phyloP scores from a whole-genome alignment of 148 eudicot species.

The Silene uniflora region DNA sequence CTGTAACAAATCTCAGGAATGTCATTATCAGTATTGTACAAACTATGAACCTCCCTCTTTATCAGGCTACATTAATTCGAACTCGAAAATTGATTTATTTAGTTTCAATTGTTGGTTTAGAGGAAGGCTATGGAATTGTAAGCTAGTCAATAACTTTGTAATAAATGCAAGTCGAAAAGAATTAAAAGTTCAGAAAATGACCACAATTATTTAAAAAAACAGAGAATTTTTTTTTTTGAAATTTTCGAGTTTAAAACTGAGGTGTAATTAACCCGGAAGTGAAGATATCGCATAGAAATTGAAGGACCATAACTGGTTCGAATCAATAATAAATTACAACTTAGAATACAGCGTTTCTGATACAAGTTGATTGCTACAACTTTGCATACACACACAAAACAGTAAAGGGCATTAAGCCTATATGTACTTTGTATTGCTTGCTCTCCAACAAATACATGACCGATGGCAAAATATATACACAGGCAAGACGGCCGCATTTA shows the following conservation, averaged over 20 bases:
- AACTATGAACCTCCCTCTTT: neutral
- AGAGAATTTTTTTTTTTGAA: too few species aligned
- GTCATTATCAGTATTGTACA: too few species aligned
- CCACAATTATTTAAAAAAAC: too few species aligned
- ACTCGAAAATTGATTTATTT: neutral
- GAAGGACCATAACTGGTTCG: neutral
- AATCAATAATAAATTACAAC: neutral
- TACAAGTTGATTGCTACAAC: slow-evolving; percentile 10
- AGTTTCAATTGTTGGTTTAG: neutral
- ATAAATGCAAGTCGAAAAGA: too few species aligned
- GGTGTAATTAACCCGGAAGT: too few species aligned
- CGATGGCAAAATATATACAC: slow-evolving; percentile 26
- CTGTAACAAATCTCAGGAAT: neutral
- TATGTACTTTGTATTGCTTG: neutral
- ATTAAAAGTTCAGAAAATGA: too few species aligned
- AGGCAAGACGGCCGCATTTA: neutral
- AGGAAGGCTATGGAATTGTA: neutral
- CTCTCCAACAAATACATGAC: slow-evolving; percentile 16
- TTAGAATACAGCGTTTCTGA: slow-evolving; percentile 2
- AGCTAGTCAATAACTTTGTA: too few species aligned
- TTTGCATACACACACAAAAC: slow-evolving; percentile 12
- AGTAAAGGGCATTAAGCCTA: slow-evolving; percentile 2
- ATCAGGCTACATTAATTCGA: neutral
- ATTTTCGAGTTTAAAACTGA: too few species aligned
- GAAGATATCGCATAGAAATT: too few species aligned